Base-by-base conservation (phyloP, 1,139 yeast genomes). In the Tardiomyces digboiensis region DNA sequence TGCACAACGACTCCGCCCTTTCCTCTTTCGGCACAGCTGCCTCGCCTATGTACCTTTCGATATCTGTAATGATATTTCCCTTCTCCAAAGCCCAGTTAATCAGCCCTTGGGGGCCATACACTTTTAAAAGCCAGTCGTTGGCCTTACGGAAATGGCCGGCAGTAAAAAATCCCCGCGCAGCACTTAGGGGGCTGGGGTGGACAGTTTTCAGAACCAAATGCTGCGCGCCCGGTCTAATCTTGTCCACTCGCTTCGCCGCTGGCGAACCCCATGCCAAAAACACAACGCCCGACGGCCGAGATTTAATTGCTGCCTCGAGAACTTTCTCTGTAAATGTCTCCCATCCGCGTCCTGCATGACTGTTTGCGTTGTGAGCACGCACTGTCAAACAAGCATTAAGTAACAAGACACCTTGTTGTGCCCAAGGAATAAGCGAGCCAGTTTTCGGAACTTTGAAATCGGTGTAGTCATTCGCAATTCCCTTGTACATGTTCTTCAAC, bases 181-280 rank as follows among this genome's bases (percentile, higher is more conserved):
- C 98, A 51, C 95, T 83, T 45, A 91, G 67, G 1, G 99, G 98
- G 37, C 95, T 84, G 1, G 99, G 99, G 64, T 93, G 99, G 1
- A 87, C 97, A 0, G 89, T 73, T 49, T 73, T 74, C 39, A 91
- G 65, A 0, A 86, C 77, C 20, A 58, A 51, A 45, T 74, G 69
- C 19, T 62, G 59, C 7, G 58, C 53, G 40, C 63, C 67, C 22
- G 66, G 72, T 13, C 51, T 58, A 42, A 61, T 58, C 47, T 66
- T 67, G 39, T 70, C 72, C 1, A 87, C 73, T 36, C 94, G 68
- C 49, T 78, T 82, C 44, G 82, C 88, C 0, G 98, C 98, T 2
- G 97, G 96, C 7, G 77, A 67, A 0, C 99, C 99, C 99, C 99
- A 93, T 1, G 95, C 85, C 69, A 91, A 68, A 23, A 91, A 74